A percentile compares a stretch with the other conserved stretches of the same genome.
phyloP scores from a whole-genome alignment of 768 basidiomycete genomes.

The Tylopilus subfusipes region DNA sequence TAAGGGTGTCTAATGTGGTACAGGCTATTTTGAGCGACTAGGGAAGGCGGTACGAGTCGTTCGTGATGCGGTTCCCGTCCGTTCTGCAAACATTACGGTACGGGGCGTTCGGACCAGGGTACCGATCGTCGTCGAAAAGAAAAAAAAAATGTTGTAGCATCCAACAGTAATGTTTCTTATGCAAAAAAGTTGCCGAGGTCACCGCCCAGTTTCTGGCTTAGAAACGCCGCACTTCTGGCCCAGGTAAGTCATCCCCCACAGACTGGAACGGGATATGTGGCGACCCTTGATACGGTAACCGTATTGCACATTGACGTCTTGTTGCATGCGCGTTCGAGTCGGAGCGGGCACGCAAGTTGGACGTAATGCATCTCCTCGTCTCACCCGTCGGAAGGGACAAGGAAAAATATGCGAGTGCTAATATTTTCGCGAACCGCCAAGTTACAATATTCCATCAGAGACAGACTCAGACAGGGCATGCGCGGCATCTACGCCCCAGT shows the following conservation, averaged over 20 bases:
- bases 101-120: not conserved
- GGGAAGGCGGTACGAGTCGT: not conserved
- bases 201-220: not conserved
- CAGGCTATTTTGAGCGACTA: conserved; percentile 84
- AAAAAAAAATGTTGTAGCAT: not conserved
- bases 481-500: too few relatives aligned
- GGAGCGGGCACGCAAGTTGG: not conserved
- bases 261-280: not conserved
- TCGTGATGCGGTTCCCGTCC: not conserved
- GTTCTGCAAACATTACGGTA: too few relatives aligned
- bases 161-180: not conserved
- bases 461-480: too few relatives aligned
- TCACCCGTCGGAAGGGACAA: not conserved
- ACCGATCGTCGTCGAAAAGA: not conserved
- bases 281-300: not conserved
- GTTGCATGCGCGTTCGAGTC: not conserved
- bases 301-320: too few relatives aligned
- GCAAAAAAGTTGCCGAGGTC: too few relatives aligned
- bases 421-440: too few relatives aligned
- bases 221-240: not conserved
- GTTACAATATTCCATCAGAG: too few relatives aligned
- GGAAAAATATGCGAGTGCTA: too few relatives aligned
- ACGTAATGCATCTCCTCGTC: not conserved
- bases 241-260: not conserved
- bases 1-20: conserved; percentile 90